phyloP scores from a whole-genome alignment of 257 asterid species.

The Solanum habrochaites region DNA sequence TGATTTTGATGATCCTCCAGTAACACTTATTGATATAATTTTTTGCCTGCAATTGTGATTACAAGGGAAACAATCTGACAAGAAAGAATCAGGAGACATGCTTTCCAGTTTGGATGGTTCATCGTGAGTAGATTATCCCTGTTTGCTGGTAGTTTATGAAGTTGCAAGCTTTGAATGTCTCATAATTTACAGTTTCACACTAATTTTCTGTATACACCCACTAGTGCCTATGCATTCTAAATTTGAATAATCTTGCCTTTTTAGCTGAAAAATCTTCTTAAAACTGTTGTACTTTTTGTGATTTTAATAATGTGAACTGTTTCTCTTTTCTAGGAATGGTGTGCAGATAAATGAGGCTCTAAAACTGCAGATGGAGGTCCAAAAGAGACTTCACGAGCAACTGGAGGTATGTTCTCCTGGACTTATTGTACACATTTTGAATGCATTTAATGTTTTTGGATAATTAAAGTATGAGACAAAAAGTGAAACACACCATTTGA shows the following conservation, averaged over 20 bases:
- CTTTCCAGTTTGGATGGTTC: conserved; percentile 79
- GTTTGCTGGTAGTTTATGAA: background rate
- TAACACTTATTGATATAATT: background rate
- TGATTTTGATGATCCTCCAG: background rate
- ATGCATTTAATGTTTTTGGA: background rate
- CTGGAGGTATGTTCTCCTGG: conserved; percentile 53
- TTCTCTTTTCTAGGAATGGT: conserved; percentile 36
- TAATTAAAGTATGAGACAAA: background rate
- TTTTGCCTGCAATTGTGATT: conserved; percentile 8
- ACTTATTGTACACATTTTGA: background rate
- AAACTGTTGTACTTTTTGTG: background rate
- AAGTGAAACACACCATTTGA: background rate
- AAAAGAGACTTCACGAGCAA: conserved; percentile 94
- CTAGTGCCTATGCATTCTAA: background rate
- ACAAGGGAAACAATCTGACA: conserved; percentile 68
- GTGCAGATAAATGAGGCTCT: conserved; percentile 93
- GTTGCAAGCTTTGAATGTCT: background rate
- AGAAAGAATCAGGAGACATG: conserved; percentile 74
- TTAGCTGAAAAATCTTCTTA: background rate
- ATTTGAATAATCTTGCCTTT: background rate
- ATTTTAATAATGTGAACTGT: background rate
- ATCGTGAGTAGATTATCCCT: conserved; percentile 55
- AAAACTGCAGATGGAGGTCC: conserved; percentile 99
- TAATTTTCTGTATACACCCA: background rate
- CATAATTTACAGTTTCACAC: background rate